Percentiles rank a stretch among this genome's conserved stretches.
Conservation (phyloP, 306 rosid genomes). For the Cucumis hystrix region DNA sequence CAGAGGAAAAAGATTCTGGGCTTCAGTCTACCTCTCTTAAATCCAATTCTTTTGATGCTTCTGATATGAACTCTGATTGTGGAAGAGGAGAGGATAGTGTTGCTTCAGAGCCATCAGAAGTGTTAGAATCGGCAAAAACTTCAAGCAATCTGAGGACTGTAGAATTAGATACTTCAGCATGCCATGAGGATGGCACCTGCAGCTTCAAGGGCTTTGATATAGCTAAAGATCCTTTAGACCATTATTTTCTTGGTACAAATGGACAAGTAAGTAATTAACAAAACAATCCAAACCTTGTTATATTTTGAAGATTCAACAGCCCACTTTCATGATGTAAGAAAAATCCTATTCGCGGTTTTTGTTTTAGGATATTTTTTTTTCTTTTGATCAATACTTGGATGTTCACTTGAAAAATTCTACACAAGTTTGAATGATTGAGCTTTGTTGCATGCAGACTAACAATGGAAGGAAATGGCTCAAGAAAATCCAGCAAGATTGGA, state of each 20-base stretch:
- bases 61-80: conserved; percentile 18
- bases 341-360: not conserved
- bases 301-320: not conserved
- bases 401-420: not conserved
- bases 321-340: not conserved
- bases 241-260: conserved; percentile 65
- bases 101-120: conserved; percentile 24
- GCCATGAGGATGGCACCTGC: conserved; percentile 28
- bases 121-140: conserved; percentile 31
- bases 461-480: conserved; percentile 73
- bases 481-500: conserved; percentile 99
- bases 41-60: conserved; percentile 19
- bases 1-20: conserved; percentile 21
- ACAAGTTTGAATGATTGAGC: not conserved
- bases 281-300: not conserved
- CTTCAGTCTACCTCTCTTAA: conserved; percentile 43
- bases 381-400: not conserved
- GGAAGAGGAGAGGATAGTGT: conserved; percentile 26
- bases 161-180: conserved; percentile 22
- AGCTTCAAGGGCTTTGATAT: conserved; percentile 84
- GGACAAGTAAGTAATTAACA: conserved; percentile 49
- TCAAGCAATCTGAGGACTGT: conserved; percentile 31
- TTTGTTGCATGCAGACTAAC: conserved; percentile 34
- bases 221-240: conserved; percentile 68
- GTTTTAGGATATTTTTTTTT: not conserved